A percentile compares a stretch with the other conserved stretches of the same genome.
Conservation (phyloP, 805 yeast species). For the Tetrapisispora taiwanensis region DNA sequence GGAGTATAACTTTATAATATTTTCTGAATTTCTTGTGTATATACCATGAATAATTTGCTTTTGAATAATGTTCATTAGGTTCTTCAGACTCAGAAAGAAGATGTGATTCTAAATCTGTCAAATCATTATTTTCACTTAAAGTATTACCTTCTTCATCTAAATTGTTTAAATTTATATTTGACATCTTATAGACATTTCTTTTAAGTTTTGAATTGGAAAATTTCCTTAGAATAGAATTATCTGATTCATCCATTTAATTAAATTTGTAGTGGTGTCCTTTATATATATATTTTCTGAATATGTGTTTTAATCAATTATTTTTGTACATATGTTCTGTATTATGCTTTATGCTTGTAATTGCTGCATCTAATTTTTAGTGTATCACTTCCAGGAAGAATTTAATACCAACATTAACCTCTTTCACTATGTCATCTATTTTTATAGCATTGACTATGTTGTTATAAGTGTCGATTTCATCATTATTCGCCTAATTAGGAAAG, state of each 20-base stretch:
- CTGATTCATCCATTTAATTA: background rate
- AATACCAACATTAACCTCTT: no score
- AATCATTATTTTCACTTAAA: background rate
- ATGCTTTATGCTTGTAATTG: no score
- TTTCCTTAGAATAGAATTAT: background rate
- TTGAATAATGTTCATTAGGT: background rate
- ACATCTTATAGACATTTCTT: background rate
- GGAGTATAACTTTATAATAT: background rate
- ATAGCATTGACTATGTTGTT: no score
- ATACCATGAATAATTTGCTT: background rate
- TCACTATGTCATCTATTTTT: no score
- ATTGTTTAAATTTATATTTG: background rate
- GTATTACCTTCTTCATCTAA: background rate
- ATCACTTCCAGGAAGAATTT: no score
- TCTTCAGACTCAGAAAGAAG: background rate
- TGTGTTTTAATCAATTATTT: no score
- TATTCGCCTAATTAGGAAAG: constrained; percentile 1
- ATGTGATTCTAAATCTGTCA: background rate
- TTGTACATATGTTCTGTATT: no score
- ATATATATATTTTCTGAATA: background rate
- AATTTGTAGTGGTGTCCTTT: background rate
- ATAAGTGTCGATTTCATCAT: background rate
- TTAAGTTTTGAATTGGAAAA: background rate
- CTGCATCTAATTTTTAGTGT: no score
- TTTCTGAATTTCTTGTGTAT: background rate